phyloP scores from a whole-genome alignment of 208 protist genomes.

The Leptomonas pyrrhocoris region DNA sequence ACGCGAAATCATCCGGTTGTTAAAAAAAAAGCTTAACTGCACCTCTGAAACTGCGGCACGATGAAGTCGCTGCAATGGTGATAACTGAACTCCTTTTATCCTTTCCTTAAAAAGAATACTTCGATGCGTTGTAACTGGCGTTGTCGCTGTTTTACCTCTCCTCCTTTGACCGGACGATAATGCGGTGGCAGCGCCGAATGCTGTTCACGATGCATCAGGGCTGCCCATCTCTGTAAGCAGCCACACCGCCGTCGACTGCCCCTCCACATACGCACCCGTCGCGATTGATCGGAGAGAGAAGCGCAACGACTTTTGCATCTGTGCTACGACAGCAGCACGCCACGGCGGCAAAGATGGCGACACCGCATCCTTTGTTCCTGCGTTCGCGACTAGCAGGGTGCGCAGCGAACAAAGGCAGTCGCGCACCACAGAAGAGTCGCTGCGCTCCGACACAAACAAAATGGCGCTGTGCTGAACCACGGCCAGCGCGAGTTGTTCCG shows the following conservation, averaged over 20 bases:
- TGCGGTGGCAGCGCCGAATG: not conserved
- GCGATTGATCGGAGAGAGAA: conserved; percentile 31
- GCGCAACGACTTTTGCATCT: conserved; percentile 18
- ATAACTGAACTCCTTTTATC: too few species aligned
- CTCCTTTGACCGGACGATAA: not conserved
- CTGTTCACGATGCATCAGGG: not conserved
- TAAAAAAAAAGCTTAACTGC: too few species aligned
- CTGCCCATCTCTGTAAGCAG: conserved; percentile 14
- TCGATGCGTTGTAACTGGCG: too few species aligned
- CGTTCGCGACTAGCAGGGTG: conserved; percentile 4
- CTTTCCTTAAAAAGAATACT: too few species aligned
- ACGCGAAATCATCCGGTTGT: too few species aligned
- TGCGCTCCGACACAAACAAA: conserved; percentile 24
- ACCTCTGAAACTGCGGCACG: too few species aligned
- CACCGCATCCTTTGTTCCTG: not conserved
- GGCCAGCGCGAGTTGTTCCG: conserved; percentile 15
- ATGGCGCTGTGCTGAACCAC: conserved; percentile 30
- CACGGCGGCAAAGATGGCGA: conserved; percentile 4
- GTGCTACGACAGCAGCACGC: conserved; percentile 8
- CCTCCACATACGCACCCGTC: conserved; percentile 31
- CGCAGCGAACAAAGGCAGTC: conserved; percentile 24
- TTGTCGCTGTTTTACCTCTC: not conserved
- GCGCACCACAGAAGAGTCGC: conserved; percentile 19
- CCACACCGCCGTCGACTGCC: conserved; percentile 30
- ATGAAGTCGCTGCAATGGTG: too few species aligned